Evolutionary conservation across 1,284 basidiomycete genomes (phyloP), one percentile per base, ranked within the genome.

Genomic region (Ustilago xerochloae): DNA sequence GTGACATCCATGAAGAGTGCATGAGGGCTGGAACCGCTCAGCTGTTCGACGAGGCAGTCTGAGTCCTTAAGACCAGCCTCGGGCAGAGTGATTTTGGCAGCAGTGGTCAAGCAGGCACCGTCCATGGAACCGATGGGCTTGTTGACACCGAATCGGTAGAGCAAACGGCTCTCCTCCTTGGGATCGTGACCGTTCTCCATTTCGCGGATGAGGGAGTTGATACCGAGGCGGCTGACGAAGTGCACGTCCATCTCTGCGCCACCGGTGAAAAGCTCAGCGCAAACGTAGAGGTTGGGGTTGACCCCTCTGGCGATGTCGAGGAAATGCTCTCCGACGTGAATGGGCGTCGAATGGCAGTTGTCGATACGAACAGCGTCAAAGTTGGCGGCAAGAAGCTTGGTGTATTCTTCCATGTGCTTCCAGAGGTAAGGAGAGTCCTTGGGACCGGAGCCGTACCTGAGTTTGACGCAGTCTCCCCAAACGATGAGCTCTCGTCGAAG

Each of bases 331-430:
- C 95, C 96, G 18, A 98, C 94, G 75, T 93, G 90, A 47, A 98
- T 86, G 6, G 96, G 97, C 0, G 96, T 99, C 15, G 96, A 98
- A 85, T 99, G 96, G 79, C 94, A 97, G 84, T 99, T 99, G 86
- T 99, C 96, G 79, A 99, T 92, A 24, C 97, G 90, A 88, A 99
- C 97, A 7, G 96, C 96, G 70, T 97, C 91, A 82, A 97, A 99
- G 9, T 89, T 89, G 39, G 86, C 86, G 0, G 96, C 96, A 6
- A 74, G 45, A 94, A 90, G 18, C 88, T 88, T 89, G 63, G 94
- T 92, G 62, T 81, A 81, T 26, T 73, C 66, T n/a, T 89, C 91
- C 90, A 99, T 98, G 85, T 94, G 91, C 50, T 89, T 85, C 96
- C 96, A 99, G 24, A 99, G 87, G 91, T 93, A 98, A 1, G 94